Evolutionary conservation across 805 yeast species (phyloP), one percentile per base, ranked within the genome.

Genomic region (Clavispora phyllophila): DNA sequence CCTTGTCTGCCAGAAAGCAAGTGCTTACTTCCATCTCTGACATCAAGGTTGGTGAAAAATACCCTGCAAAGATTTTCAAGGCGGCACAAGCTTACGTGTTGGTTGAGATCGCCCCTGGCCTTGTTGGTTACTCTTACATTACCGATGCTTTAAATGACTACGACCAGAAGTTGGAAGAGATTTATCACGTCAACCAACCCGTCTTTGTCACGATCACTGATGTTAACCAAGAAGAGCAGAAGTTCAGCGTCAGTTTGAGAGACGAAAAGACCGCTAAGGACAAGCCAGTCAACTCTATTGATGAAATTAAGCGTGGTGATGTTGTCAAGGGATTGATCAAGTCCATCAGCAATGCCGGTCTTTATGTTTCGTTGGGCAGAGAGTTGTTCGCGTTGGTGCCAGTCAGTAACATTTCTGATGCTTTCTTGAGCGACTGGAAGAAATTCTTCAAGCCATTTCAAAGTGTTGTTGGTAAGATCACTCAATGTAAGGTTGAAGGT

Each of bases 361-460:
- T 91, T 20, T 87, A 84, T 58, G 84, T 91, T 39, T 73, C 85
- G 17, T 66, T 91, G 50, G 88, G 93, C 33, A 75, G 85, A 48
- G 67, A 73, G 1, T 69, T 86, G 20, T 78, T 78, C 52, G 97
- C 90, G 1, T 79, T 91, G 55, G 93, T 87, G 22, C 82, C 87
- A 56, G 81, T 88, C 39, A 64, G 84, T 34, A 90, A 90, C 58
- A 68, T 91, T 23, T 86, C 95, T 9, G 98, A 91, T 55, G 72
- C 84, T 1, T 87, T 68, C 54, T 66, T 88, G 57, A 84, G 83
- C 55, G 95, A 91, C 45, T 91, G 98, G 98, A 87, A 87, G 69
- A 81, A 80, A 49, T 76, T 72, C 48, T 87, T 75, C 74, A 73
- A 74, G 48, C 73, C 79, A 22, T 80, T 84, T 61, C 95, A 90